Conservation (phyloP, 192 early-diverging fungal species). For the Coemansia brasiliensis region DNA sequence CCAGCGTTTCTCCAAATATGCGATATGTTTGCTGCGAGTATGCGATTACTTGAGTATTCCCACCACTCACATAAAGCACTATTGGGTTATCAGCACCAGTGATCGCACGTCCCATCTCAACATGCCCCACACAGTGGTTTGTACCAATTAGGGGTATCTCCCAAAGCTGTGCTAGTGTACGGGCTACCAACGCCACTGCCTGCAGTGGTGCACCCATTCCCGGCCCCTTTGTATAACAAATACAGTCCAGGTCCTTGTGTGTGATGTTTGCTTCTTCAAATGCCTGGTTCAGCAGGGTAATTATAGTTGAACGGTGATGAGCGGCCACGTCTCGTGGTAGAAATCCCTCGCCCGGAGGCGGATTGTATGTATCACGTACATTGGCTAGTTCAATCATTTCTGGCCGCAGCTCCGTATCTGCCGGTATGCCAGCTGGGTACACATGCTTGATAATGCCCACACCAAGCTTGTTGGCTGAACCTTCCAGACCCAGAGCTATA, state of each 20-base stretch:
- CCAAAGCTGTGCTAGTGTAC: slow-evolving; percentile 92
- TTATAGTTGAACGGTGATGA: slow-evolving; percentile 82
- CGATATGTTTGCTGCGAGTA: slow-evolving; percentile 91
- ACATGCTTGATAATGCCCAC: slow-evolving; percentile 88
- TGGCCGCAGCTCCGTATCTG: slow-evolving; percentile 54
- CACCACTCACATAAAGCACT: slow-evolving; percentile 95
- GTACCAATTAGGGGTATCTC: slow-evolving; percentile 89
- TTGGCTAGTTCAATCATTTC: slow-evolving; percentile 79
- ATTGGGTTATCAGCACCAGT: slow-evolving; percentile 93
- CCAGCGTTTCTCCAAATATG: slow-evolving; percentile 98
- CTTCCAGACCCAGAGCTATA: slow-evolving; percentile 79
- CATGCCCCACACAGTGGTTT: slow-evolving; percentile 98
- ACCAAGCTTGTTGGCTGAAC: slow-evolving; percentile 97
- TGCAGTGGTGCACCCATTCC: slow-evolving; percentile 97
- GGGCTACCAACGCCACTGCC: slow-evolving; percentile 87
- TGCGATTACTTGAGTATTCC: slow-evolving; percentile 99
- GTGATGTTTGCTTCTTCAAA: slow-evolving; percentile 72
- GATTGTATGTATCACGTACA: slow-evolving; percentile 89
- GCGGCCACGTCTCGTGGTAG: slow-evolving; percentile 89
- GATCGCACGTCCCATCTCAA: slow-evolving; percentile 98
- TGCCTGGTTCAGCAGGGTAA: slow-evolving; percentile 75
- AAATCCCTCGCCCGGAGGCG: slow-evolving; percentile 95
- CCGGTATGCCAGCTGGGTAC: slow-evolving; percentile 31
- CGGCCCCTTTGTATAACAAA: slow-evolving; percentile 98
- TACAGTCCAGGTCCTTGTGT: slow-evolving; percentile 80